phyloP scores from a whole-genome alignment of 345 rosid genomes.

The Durio zibethinus region DNA sequence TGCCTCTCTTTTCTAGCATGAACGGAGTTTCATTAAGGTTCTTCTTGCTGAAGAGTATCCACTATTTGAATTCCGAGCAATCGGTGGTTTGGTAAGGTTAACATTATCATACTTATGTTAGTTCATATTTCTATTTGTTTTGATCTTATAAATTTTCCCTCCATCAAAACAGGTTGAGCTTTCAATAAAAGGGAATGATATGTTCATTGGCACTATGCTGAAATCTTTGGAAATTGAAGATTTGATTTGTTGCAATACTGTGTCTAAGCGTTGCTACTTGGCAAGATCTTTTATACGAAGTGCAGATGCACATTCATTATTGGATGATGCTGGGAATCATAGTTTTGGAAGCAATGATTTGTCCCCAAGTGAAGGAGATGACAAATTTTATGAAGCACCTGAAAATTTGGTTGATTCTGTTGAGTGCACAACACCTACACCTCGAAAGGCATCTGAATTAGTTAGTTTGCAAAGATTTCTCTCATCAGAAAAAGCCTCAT shows the following conservation, averaged over 20 bases:
- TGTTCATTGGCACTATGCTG: slow-evolving; percentile 81
- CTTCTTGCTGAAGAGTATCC: slow-evolving; percentile 73
- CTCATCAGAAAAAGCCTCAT: slow-evolving; percentile 26
- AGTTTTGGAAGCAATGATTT: slow-evolving; percentile 33
- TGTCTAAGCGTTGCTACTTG: slow-evolving; percentile 58
- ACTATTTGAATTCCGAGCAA: slow-evolving; percentile 83
- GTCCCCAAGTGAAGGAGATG: slow-evolving; percentile 77
- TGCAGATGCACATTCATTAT: slow-evolving; percentile 41
- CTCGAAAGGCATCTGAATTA: slow-evolving; percentile 22
- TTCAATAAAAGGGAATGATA: slow-evolving; percentile 69
- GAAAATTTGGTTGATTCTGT: slow-evolving; percentile 64
- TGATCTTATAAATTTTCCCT: slow-evolving; percentile 18
- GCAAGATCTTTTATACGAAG: slow-evolving; percentile 81
- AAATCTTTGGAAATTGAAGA: slow-evolving; percentile 97
- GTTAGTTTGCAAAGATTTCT: slow-evolving; percentile 22
- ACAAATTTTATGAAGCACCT: slow-evolving; percentile 85
- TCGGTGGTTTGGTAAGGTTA: slow-evolving; percentile 81
- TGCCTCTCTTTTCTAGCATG: slow-evolving; percentile 44
- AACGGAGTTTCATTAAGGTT: slow-evolving; percentile 56
- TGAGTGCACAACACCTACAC: slow-evolving; percentile 35
- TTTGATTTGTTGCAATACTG: slow-evolving; percentile 52
- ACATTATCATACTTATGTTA: slow-evolving; percentile 5
- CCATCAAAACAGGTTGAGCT: slow-evolving; percentile 69
- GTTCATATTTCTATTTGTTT: slow-evolving; percentile 17
- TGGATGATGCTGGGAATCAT: slow-evolving; percentile 36